Evolutionary conservation across 2,329 filamentous ascomycete species (phyloP).

Genomic region (Arthrobotrys pseudoclavata): DNA sequence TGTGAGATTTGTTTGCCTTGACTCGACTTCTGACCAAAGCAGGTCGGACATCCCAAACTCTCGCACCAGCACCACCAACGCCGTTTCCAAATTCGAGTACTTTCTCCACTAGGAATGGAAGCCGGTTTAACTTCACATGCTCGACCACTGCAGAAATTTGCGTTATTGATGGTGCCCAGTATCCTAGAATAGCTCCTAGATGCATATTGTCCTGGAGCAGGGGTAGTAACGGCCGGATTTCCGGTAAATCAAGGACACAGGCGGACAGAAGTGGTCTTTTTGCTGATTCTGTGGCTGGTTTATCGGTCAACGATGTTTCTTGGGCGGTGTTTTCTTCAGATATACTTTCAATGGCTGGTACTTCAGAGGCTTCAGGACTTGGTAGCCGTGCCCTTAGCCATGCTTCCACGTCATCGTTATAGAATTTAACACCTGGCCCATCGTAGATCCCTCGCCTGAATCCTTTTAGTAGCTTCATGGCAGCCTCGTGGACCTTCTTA

Average conservation of each 20-base stretch:
- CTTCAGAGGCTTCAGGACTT: not conserved
- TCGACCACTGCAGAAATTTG: conserved; percentile 36
- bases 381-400: conserved; percentile 32
- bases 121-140: conserved; percentile 61
- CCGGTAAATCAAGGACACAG: conserved; percentile 56
- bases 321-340: conserved; percentile 2
- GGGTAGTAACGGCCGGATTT: conserved; percentile 32
- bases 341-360: conserved; percentile 15
- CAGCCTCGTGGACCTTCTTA: not conserved
- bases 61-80: conserved; percentile 70
- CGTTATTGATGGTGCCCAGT: conserved; percentile 55
- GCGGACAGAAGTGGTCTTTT: conserved; percentile 36
- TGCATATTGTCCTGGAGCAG: conserved; percentile 31
- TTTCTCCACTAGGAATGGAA: conserved; percentile 68
- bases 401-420: conserved; percentile 26
- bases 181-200: conserved; percentile 42
- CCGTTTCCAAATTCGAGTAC: conserved; percentile 73
- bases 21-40: conserved; percentile 66
- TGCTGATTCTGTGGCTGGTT: not conserved
- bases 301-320: not conserved
- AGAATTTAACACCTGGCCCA: conserved; percentile 36
- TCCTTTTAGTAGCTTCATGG: conserved; percentile 27
- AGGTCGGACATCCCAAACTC: conserved; percentile 75
- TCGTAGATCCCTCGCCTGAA: conserved; percentile 47
- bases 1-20: conserved; percentile 43